Evolutionary conservation across 768 basidiomycete genomes (phyloP).

Genomic region (Mycena leptocephala): DNA sequence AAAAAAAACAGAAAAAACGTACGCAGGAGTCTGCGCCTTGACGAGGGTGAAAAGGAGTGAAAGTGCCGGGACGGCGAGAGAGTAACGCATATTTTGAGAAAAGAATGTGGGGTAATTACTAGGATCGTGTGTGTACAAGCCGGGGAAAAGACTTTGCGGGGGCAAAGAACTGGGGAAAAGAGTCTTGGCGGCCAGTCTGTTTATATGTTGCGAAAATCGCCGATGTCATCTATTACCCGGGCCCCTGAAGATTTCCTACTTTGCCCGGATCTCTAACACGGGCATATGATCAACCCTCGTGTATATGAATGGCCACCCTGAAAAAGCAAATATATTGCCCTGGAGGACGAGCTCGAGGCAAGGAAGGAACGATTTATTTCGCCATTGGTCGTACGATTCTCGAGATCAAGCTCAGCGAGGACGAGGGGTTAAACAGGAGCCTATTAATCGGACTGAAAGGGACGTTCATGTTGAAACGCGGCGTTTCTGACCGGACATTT

Average conservation of each 20-base stretch:
- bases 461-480: not conserved
- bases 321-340: not conserved
- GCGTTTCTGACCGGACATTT: too few species aligned
- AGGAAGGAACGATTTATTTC: too few species aligned
- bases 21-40: constrained; percentile 46
- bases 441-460: not conserved
- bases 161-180: constrained; percentile 15
- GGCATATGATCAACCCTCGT: not conserved
- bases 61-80: constrained; percentile 18
- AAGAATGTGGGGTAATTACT: constrained; percentile 36
- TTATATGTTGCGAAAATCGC: not conserved
- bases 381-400: too few species aligned
- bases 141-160: constrained; percentile 26
- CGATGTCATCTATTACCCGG: not conserved
- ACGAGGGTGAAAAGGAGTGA: constrained; percentile 37
- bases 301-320: not conserved
- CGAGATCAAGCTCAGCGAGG: not conserved
- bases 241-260: not conserved
- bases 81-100: constrained; percentile 27
- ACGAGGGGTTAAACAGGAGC: not conserved
- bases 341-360: not conserved
- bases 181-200: not conserved
- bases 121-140: constrained; percentile 25
- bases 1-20: not conserved
- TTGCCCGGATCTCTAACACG: not conserved